These are phyloP conservation scores for Saccharomyces hybrid DNA, from an alignment of 1,139 yeast species.

Conservation along the genomic window DNA sequence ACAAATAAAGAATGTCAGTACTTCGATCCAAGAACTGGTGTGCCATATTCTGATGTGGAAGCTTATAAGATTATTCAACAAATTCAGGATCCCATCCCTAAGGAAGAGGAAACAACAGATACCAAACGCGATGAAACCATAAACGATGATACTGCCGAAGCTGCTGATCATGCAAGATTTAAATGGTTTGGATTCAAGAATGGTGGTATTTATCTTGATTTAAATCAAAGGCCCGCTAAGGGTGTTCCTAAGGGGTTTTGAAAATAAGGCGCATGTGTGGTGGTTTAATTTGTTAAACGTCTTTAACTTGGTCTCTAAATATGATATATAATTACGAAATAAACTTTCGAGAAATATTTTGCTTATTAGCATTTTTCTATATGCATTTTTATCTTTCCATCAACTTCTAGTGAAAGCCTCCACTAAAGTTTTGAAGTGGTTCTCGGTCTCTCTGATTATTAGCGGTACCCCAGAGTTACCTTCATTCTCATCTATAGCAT, in stretches of 20 bases:
- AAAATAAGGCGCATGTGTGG: neutral
- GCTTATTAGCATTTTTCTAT: too few relatives aligned
- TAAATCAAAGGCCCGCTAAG: constrained; percentile 55
- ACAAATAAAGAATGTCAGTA: constrained; percentile 76
- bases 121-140: neutral
- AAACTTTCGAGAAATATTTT: too few relatives aligned
- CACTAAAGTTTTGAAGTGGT: constrained; percentile 24
- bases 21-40: constrained; percentile 79
- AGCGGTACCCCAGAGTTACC: constrained; percentile 12
- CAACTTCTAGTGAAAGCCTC: constrained; percentile 23
- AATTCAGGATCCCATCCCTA: constrained; percentile 44
- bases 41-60: constrained; percentile 78
- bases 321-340: neutral
- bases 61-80: constrained; percentile 64
- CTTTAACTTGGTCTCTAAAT: too few relatives aligned
- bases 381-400: neutral
- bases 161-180: constrained; percentile 27
- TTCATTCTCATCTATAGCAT: neutral
- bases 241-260: constrained; percentile 85
- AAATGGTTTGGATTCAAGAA: constrained; percentile 63
- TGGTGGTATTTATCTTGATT: constrained; percentile 60
- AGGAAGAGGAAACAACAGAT: constrained; percentile 28
- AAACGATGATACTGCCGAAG: constrained; percentile 12
- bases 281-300: too few relatives aligned
- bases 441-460: constrained; percentile 26